Evolutionary conservation across 1,139 yeast genomes (phyloP), one percentile per base, ranked within the genome.

Genomic region (Pneumocystis murina): DNA sequence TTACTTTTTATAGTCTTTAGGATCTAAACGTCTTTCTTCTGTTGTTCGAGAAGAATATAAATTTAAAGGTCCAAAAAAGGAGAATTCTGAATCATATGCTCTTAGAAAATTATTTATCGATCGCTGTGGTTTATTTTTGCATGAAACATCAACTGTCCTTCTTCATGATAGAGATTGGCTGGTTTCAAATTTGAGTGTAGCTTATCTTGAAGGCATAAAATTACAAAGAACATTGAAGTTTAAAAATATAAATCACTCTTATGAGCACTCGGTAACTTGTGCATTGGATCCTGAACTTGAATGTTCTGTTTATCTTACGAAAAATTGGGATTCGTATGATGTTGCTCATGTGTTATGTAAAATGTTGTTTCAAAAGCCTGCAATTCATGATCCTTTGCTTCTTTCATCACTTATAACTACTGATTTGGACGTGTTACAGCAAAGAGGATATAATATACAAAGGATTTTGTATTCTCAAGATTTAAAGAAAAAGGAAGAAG

Each of bases 401-500:
- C 66, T 76, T 28, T 79, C 76, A 60, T 70, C 75, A 7, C 72
- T 75, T 65, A 69, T 76, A 40, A 68, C 71, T 38, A 70, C 75
- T 3, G 69, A 72, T 17, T 66, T 76, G 63, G 64, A 66, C 20
- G 66, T 71, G 24, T 68, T 76, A 60, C 75, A 75, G 65, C 65
- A 71, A 62, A 73, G 77, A 62, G 79, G 79, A 4, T 76, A 74
- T 66, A 75, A 76, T 67, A 77, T 76, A 12, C 71, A 71, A 36
- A 66, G 77, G 24, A 68, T 76, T 35, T 66, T 74, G 59, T 67
- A 67, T 39, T 67, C 69, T 61, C 68, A 70, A 41, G 70, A 70
- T 43, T 67, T 67, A 61, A 69, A 69, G 39, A 65, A 62, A 35
- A 61, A 63, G 14, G 66, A 63, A 2, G 64, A 65, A 14, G 62